Percentiles rank a stretch among this genome's conserved stretches.
Evolutionary conservation across 2,329 filamentous ascomycete species (phyloP).

Genomic region (Scytalidium lignicola): DNA sequence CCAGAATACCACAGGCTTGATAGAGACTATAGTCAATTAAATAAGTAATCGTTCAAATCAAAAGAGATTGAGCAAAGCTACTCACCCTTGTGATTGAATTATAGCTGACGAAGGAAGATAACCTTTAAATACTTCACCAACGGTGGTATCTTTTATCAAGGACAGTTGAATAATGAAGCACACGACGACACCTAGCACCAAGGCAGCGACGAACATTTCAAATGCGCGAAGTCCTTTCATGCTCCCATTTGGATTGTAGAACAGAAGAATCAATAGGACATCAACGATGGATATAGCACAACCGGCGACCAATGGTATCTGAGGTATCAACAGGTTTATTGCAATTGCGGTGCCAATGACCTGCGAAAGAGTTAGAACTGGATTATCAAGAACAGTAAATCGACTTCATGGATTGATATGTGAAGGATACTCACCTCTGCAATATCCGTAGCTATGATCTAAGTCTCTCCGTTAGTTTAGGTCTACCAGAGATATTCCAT

Average conservation of each 20-base stretch:
- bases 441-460: slow-evolving; percentile 53
- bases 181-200: slow-evolving; percentile 64
- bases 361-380: slow-evolving; percentile 21
- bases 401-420: too few species aligned
- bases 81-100: slow-evolving; percentile 49
- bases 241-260: slow-evolving; percentile 55
- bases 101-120: slow-evolving; percentile 58
- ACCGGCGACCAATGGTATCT: slow-evolving; percentile 61
- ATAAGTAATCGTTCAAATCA: slow-evolving; percentile 14
- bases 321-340: slow-evolving; percentile 58
- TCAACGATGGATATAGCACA: slow-evolving; percentile 65
- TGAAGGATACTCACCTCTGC: slow-evolving; percentile 39
- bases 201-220: slow-evolving; percentile 55
- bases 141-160: slow-evolving; percentile 48
- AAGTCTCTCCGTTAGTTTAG: neutral
- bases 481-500: slow-evolving; percentile 12
- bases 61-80: neutral
- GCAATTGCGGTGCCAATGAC: slow-evolving; percentile 69
- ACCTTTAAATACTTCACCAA: slow-evolving; percentile 58
- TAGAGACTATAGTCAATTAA: slow-evolving; percentile 40
- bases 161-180: slow-evolving; percentile 69
- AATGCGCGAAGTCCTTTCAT: slow-evolving; percentile 58
- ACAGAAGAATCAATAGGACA: slow-evolving; percentile 62
- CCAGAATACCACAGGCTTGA: slow-evolving; percentile 71
- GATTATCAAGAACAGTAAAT: too few species aligned